These are phyloP conservation scores for Wickerhamiella sorbophila DNA, from an alignment of 805 yeast species.

Conservation along the genomic window DNA sequence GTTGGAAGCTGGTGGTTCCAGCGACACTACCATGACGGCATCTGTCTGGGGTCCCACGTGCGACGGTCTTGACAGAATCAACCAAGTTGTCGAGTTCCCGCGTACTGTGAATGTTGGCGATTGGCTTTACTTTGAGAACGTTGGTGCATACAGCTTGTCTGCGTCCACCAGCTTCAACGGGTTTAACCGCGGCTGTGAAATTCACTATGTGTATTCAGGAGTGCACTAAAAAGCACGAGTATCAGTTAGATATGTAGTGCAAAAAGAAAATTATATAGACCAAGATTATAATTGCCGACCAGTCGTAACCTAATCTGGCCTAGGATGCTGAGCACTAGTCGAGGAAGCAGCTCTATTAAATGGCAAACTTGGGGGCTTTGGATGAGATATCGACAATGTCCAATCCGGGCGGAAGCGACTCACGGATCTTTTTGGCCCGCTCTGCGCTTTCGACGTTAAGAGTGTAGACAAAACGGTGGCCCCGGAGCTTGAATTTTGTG, in stretches of 20 bases:
- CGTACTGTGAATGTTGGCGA: slow-evolving; percentile 67
- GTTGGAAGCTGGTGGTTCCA: slow-evolving; percentile 30
- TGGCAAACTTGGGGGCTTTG: too few relatives aligned
- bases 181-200: slow-evolving; percentile 47
- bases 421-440: slow-evolving; percentile 95
- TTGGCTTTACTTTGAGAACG: slow-evolving; percentile 71
- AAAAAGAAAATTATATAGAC: too few relatives aligned
- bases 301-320: too few relatives aligned
- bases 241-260: background rate
- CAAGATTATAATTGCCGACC: too few relatives aligned
- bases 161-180: slow-evolving; percentile 94
- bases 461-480: slow-evolving; percentile 87
- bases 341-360: too few relatives aligned
- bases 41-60: slow-evolving; percentile 99
- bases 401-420: slow-evolving; percentile 78
- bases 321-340: too few relatives aligned
- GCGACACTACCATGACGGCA: slow-evolving; percentile 12
- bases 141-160: slow-evolving; percentile 87
- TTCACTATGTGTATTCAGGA: slow-evolving; percentile 40
- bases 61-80: slow-evolving; percentile 84
- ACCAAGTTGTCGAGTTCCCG: slow-evolving; percentile 37
- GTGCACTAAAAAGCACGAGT: background rate
- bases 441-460: slow-evolving; percentile 87
- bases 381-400: slow-evolving; percentile 16
- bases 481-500: slow-evolving; percentile 99